Percentiles rank a stretch among this genome's conserved stretches.
These are phyloP conservation scores for Quercus phellos DNA, from an alignment of 331 rosid species.

Conservation along the genomic window DNA sequence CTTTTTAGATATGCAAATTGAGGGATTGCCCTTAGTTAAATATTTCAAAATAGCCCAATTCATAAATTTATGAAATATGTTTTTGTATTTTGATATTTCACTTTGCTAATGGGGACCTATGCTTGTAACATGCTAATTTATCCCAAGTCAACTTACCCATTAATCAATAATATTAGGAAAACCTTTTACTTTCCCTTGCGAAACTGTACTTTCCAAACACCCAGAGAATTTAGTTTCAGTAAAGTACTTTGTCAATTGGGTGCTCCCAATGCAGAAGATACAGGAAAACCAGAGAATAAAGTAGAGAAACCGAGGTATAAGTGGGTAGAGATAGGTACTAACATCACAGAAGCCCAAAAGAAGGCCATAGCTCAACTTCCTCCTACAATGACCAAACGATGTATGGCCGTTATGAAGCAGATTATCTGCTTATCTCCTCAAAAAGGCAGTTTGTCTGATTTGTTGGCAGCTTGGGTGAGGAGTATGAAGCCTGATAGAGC, in stretches of 20 bases:
- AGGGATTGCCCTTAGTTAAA: neutral
- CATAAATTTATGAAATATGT: neutral
- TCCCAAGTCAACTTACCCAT: constrained; percentile 29
- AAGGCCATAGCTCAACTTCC: constrained; percentile 59
- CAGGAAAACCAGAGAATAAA: constrained; percentile 22
- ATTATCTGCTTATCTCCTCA: constrained; percentile 63
- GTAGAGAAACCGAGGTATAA: constrained; percentile 38
- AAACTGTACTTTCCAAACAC: neutral
- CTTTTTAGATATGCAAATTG: neutral
- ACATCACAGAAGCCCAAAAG: constrained; percentile 49
- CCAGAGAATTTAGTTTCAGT: constrained; percentile 15
- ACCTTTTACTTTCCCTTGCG: neutral
- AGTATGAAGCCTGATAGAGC: constrained; percentile 78
- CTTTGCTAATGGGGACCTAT: constrained; percentile 27
- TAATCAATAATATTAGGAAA: constrained; percentile 19
- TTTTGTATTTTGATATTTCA: neutral
- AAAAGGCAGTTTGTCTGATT: constrained; percentile 43
- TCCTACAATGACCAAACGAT: constrained; percentile 56
- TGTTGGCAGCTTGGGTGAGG: constrained; percentile 67
- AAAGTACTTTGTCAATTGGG: constrained; percentile 27
- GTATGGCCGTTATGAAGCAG: constrained; percentile 78
- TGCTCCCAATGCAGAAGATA: constrained; percentile 24
- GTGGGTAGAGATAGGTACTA: constrained; percentile 49
- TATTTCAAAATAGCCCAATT: neutral
- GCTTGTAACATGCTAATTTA: constrained; percentile 20